Evolutionary conservation across 306 rosid species (phyloP), one percentile per base, ranked within the genome.

Genomic region (Vigna reflexopilosa): DNA sequence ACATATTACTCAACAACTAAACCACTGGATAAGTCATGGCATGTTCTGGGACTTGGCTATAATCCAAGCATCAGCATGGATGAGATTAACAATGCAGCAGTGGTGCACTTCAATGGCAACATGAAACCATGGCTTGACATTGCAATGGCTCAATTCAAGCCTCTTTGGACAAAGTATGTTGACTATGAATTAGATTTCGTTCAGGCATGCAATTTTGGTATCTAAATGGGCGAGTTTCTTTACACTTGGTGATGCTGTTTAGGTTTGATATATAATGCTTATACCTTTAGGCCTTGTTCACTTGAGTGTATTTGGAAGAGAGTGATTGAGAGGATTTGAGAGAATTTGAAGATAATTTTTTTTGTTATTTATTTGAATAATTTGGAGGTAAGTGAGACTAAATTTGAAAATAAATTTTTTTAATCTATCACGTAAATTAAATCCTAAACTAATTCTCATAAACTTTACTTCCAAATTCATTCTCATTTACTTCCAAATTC

Each of bases 111-210:
- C 86, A 90, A 92, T 28, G 97, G 97, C 61, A 92, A 92, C 73
- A 86, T 92, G 97, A 92, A 92, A 65, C 97, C 97, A 40, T 92
- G 97, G 97, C 97, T 92, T 20, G 97, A 92, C 80, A 92, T 92
- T 76, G 97, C 95, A 58, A 92, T 92, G 95, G 84, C 77, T 66
- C 95, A 87, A 77, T 92, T 88, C 87, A 75, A 79, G 84, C 95
- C 95, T 62, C 89, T 90, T 73, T 93, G 98, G 98, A 81, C 91
- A 10, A 93, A 91, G 81, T 92, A 87, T 58, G 98, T 93, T 15
- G 96, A 89, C 79, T 88, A 87, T 54, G 91, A 86, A 24, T 69
- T 90, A 77, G 98, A 93, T 40, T 90, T 93, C 56, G 89, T 93
- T 72, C 97, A 90, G 72, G 90, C 90, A 77, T 93, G 98, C 87